phyloP scores from a whole-genome alignment of 345 rosid species.

The Populus tremula region DNA sequence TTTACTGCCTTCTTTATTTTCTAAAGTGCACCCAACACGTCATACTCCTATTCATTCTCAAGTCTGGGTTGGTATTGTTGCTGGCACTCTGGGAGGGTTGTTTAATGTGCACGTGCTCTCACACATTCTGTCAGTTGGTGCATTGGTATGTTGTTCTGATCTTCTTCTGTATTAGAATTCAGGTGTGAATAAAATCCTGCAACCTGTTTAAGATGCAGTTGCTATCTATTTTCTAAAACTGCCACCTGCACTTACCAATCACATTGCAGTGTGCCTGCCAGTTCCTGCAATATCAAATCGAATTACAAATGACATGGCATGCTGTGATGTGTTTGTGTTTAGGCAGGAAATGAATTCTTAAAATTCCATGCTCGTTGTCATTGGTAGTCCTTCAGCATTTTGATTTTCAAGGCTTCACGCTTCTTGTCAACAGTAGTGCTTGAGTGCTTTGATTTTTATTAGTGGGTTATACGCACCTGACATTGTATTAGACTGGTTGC shows the following conservation, averaged over 20 bases:
- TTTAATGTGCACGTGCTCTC: slow-evolving; percentile 78
- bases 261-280: neutral
- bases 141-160: slow-evolving; percentile 58
- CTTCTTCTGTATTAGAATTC: neutral
- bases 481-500: slow-evolving; percentile 30
- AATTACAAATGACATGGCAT: neutral
- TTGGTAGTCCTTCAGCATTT: neutral
- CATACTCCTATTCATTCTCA: slow-evolving; percentile 91
- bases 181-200: neutral
- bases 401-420: neutral
- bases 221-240: neutral
- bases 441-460: neutral
- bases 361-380: neutral
- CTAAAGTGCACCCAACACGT: slow-evolving; percentile 73
- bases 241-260: slow-evolving; percentile 1
- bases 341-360: neutral
- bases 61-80: slow-evolving; percentile 89
- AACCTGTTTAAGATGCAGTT: neutral
- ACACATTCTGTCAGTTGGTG: slow-evolving; percentile 93
- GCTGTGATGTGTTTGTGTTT: neutral
- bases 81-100: slow-evolving; percentile 71
- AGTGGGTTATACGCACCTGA: slow-evolving; percentile 10
- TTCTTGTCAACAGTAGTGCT: neutral
- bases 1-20: slow-evolving; percentile 78
- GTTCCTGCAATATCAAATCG: neutral